Base-by-base conservation (phyloP, 1,139 yeast species). In the Pichia sp. region DNA sequence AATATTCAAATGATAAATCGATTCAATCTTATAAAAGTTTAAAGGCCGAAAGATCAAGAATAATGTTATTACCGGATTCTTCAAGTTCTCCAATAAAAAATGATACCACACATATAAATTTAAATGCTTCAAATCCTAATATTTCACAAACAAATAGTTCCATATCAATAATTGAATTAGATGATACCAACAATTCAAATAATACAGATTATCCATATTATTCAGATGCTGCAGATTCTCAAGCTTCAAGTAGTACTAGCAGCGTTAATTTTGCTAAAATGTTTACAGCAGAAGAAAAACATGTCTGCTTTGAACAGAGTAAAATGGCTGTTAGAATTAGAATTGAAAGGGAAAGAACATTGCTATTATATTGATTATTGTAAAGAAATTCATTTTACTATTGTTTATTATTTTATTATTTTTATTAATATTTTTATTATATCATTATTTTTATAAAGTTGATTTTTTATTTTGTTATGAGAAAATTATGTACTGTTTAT, bases 321-420 rank as follows among this genome's bases (percentile, higher is more conserved):
- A 57, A 54, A 43, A 49, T 52, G 49, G 63, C 65, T 0, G 66
- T 63, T 10, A 48, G 58, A 44, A 51, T 58, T 11, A 47, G 66
- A 34, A 54, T 63, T 20, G 65, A 63, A 36, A 54, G 63, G 33
- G 66, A 63, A 43, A 52, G 58, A 43, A 41, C 32, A 6, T 8
- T 32, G 6, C 26, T 42, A 23, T 24, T 33, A 24, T 33, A 24
- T 24, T 33, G n/a, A n/a, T n/a, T n/a, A n/a, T n/a, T n/a, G n/a
- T n/a, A n/a, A n/a, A n/a, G n/a, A n/a, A n/a, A n/a, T n/a, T n/a
- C n/a, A n/a, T n/a, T n/a, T n/a, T n/a, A n/a, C n/a, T n/a, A n/a
- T n/a, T n/a, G n/a, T n/a, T n/a, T n/a, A n/a, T n/a, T n/a, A n/a
- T n/a, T n/a, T n/a, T n/a, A n/a, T n/a, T n/a, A n/a, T n/a, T n/a